phyloP scores from a whole-genome alignment of 441 rosid species.

The Gossypium aridum region DNA sequence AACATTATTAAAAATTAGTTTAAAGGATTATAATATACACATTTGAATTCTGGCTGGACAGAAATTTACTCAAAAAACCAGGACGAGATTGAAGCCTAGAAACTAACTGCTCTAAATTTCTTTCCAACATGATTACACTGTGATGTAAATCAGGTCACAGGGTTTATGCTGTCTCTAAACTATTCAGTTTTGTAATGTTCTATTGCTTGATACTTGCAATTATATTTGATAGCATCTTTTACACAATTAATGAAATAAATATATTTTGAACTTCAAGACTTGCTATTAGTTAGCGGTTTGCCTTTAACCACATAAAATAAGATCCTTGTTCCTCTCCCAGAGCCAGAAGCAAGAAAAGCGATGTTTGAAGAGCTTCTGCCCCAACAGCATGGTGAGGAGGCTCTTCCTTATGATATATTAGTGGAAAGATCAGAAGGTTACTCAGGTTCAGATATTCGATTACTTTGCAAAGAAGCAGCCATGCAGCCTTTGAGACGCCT shows the following conservation, averaged over 20 bases:
- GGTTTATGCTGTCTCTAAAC: not conserved
- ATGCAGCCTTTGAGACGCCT: conserved; percentile 92
- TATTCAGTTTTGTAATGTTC: not conserved
- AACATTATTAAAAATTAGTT: not conserved
- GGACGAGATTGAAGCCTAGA: not conserved
- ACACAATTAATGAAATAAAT: not conserved
- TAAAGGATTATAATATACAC: not conserved
- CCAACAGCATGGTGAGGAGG: conserved; percentile 40
- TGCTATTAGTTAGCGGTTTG: conserved; percentile 1
- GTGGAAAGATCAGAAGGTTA: conserved; percentile 72
- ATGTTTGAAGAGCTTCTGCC: conserved; percentile 57
- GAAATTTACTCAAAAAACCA: not conserved
- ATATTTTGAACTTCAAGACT: not conserved
- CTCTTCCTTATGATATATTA: conserved; percentile 67
- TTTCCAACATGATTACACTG: not conserved
- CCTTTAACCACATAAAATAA: conserved; percentile 30
- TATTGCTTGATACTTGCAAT: not conserved
- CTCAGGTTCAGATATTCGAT: conserved; percentile 88
- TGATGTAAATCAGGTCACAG: not conserved
- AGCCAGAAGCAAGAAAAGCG: conserved; percentile 53
- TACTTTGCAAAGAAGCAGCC: conserved; percentile 88
- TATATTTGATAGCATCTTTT: not conserved
- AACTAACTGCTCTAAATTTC: not conserved
- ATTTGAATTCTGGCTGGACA: not conserved
- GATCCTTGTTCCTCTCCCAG: conserved; percentile 67